Conservation (phyloP, 345 rosid species). For the Moringa oleifera region DNA sequence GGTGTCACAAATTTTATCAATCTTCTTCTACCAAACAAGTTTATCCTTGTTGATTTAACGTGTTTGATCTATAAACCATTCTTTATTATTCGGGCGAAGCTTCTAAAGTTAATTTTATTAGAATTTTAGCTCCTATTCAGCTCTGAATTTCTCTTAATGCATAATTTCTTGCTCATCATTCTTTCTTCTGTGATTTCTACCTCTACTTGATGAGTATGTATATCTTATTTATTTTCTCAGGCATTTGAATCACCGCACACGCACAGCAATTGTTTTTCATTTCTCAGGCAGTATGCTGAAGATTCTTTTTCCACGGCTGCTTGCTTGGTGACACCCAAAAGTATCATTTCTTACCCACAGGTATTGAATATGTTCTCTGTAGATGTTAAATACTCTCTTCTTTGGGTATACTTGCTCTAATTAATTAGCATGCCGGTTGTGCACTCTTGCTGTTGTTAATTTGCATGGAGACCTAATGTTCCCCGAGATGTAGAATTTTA, state of each 20-base stretch:
- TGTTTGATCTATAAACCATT: background rate
- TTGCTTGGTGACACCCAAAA: slow-evolving; percentile 79
- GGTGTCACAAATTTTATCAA: slow-evolving; percentile 30
- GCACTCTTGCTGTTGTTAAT: no score
- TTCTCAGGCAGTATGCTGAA: slow-evolving; percentile 83
- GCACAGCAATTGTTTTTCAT: slow-evolving; percentile 74
- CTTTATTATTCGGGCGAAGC: background rate
- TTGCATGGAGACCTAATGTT: no score
- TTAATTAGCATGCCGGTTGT: no score
- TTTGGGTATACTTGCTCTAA: no score
- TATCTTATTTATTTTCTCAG: slow-evolving; percentile 35
- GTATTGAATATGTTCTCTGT: slow-evolving; percentile 22
- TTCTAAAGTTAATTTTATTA: background rate
- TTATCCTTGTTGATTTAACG: background rate
- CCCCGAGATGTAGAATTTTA: background rate
- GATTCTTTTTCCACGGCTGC: slow-evolving; percentile 83
- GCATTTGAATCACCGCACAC: slow-evolving; percentile 95
- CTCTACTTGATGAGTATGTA: background rate
- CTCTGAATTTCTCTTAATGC: background rate
- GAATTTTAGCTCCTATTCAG: background rate
- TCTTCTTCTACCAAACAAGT: background rate
- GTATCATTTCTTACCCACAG: slow-evolving; percentile 91
- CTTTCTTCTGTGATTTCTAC: background rate
- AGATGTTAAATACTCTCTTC: no score
- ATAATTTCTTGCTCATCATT: background rate